These are phyloP conservation scores for Magnusiomyces ingens DNA, from an alignment of 1,139 yeast genomes.

Conservation along the genomic window DNA sequence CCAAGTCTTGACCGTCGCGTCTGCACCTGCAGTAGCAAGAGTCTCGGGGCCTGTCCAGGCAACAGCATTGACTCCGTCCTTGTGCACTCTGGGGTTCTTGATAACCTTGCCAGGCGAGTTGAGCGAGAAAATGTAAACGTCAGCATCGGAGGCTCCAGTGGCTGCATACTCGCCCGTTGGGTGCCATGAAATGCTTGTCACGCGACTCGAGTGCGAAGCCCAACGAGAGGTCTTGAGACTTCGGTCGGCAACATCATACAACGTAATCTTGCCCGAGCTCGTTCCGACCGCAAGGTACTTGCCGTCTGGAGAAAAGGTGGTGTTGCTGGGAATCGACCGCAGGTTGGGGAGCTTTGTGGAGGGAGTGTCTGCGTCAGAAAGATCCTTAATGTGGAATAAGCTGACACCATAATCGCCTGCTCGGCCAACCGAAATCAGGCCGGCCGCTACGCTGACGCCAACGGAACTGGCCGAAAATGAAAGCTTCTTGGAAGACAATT, in stretches of 20 bases:
- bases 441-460: conserved; percentile 35
- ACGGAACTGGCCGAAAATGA: conserved; percentile 22
- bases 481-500: conserved; percentile 19
- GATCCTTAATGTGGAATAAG: conserved; percentile 15
- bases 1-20: conserved; percentile 80
- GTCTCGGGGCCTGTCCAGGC: conserved; percentile 51
- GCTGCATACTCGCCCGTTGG: conserved; percentile 63
- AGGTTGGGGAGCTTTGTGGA: conserved; percentile 40
- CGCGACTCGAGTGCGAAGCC: conserved; percentile 88
- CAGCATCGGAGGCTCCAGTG: conserved; percentile 80
- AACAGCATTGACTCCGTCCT: conserved; percentile 74
- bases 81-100: conserved; percentile 75
- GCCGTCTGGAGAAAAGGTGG: conserved; percentile 68
- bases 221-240: conserved; percentile 77
- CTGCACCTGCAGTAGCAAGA: conserved; percentile 70
- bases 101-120: conserved; percentile 69
- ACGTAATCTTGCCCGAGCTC: conserved; percentile 69
- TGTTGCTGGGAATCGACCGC: conserved; percentile 54
- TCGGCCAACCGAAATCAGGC: conserved; percentile 28
- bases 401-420: conserved; percentile 20
- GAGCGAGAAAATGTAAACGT: conserved; percentile 72
- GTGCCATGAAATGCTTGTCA: conserved; percentile 74
- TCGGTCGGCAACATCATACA: conserved; percentile 52
- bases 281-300: conserved; percentile 78
- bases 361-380: conserved; percentile 13